Evolutionary conservation across 2,329 filamentous ascomycete genomes (phyloP).

Genomic region (Calycina herbarum): DNA sequence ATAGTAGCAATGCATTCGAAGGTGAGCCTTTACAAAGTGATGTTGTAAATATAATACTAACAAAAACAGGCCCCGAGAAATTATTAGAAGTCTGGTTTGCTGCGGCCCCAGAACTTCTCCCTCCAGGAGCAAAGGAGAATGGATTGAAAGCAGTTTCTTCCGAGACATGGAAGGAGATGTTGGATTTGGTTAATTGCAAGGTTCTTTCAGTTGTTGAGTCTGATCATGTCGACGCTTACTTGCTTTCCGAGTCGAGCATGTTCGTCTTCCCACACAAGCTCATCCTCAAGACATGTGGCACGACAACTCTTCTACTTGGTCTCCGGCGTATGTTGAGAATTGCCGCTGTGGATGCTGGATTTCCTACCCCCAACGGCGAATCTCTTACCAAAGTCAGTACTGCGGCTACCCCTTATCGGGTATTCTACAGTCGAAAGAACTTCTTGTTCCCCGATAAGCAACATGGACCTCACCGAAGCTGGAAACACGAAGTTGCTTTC

Average conservation of each 20-base stretch:
- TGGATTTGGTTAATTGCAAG: conserved; percentile 98
- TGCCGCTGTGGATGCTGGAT: conserved; percentile 83
- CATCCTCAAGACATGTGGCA: conserved; percentile 97
- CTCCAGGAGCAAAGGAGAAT: conserved; percentile 66
- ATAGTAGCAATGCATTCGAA: conserved; percentile 96
- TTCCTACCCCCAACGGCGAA: conserved; percentile 73
- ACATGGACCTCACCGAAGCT: conserved; percentile 91
- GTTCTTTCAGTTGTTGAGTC: conserved; percentile 92
- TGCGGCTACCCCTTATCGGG: conserved; percentile 85
- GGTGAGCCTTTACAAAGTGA: conserved; percentile 51
- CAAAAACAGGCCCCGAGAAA: conserved; percentile 78
- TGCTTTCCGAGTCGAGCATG: conserved; percentile 99
- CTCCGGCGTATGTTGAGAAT: conserved; percentile 91
- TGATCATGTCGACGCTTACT: conserved; percentile 91
- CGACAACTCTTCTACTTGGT: conserved; percentile 87
- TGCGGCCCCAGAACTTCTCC: conserved; percentile 71
- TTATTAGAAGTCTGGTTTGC: conserved; percentile 98
- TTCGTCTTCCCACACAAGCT: conserved; percentile 99
- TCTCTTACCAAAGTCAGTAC: conserved; percentile 66
- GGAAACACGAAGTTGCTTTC: conserved; percentile 92
- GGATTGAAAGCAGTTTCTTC: conserved; percentile 84
- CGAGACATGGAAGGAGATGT: conserved; percentile 92
- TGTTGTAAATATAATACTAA: conserved; percentile 30
- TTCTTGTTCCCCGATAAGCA: conserved; percentile 95
- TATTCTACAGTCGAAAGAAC: conserved; percentile 99